phyloP scores from a whole-genome alignment of 495 filamentous ascomycete species.

The Alectoria sarmentosa region DNA sequence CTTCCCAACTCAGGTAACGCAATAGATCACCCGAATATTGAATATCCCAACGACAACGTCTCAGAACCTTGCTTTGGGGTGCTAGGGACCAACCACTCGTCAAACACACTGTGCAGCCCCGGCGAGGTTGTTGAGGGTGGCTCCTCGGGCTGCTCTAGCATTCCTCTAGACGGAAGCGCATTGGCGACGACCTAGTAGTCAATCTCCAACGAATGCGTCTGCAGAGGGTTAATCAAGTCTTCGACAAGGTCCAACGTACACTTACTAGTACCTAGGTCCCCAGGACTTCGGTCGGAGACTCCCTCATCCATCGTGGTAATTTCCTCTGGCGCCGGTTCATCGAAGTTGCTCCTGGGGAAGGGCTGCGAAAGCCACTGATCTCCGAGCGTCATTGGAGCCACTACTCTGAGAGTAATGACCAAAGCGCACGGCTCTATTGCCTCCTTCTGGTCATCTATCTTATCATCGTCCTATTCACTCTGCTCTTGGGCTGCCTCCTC shows the following conservation, averaged over 20 bases:
- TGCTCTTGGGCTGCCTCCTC: not conserved
- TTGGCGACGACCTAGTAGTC: not conserved
- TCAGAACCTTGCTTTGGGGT: not conserved
- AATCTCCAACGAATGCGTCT: not conserved
- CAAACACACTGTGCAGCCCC: not conserved
- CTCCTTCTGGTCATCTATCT: not conserved
- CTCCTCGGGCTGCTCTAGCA: not conserved
- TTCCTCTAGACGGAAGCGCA: not conserved
- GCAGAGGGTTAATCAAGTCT: not conserved
- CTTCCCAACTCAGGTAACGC: not conserved
- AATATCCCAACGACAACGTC: not conserved
- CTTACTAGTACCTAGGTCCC: not conserved
- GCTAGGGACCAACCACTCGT: not conserved
- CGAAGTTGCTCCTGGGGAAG: not conserved
- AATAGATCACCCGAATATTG: not conserved
- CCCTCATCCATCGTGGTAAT: not conserved
- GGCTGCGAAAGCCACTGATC: not conserved
- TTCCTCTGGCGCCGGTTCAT: not conserved
- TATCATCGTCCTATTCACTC: not conserved
- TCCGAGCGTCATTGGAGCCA: not conserved
- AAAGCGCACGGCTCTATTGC: not conserved
- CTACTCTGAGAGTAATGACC: not conserved
- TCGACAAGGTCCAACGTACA: not conserved
- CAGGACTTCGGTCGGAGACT: not conserved
- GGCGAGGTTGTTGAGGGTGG: not conserved